Conservation (phyloP, 306 rosid genomes). For the Cucurbita maxima region DNA sequence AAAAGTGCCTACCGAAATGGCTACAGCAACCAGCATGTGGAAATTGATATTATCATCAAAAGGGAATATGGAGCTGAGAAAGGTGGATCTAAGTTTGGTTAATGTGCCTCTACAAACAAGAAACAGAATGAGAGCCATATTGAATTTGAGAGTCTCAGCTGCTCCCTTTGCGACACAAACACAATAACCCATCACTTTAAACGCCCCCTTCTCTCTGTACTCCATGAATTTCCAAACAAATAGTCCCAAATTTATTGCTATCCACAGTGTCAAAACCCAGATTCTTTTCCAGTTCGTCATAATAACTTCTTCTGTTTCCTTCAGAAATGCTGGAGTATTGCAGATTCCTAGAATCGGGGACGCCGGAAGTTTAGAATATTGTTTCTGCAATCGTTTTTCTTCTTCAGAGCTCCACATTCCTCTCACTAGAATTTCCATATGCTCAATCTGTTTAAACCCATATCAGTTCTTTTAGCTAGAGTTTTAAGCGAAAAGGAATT, state of each 20-base stretch:
- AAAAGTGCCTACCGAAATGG: constrained; percentile 31
- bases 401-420: neutral
- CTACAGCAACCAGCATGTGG: constrained; percentile 36
- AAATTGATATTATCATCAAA: constrained; percentile 47
- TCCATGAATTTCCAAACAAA: constrained; percentile 32
- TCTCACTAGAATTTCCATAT: constrained; percentile 31
- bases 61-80: constrained; percentile 32
- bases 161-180: constrained; percentile 52
- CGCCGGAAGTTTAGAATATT: neutral
- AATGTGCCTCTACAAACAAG: constrained; percentile 54
- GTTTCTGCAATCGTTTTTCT: neutral
- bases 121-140: constrained; percentile 54
- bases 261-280: constrained; percentile 40
- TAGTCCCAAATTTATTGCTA: constrained; percentile 26
- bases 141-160: constrained; percentile 61
- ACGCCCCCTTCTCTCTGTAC: constrained; percentile 27
- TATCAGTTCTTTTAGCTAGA: neutral
- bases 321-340: constrained; percentile 19
- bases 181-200: constrained; percentile 46
- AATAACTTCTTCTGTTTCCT: constrained; percentile 8
- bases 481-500: neutral
- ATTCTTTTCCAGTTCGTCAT: constrained; percentile 33
- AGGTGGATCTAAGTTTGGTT: constrained; percentile 27
- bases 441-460: constrained; percentile 36
- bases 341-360: constrained; percentile 20